Conservation (phyloP, 768 basidiomycete species). For the Kockovaella imperatae region DNA sequence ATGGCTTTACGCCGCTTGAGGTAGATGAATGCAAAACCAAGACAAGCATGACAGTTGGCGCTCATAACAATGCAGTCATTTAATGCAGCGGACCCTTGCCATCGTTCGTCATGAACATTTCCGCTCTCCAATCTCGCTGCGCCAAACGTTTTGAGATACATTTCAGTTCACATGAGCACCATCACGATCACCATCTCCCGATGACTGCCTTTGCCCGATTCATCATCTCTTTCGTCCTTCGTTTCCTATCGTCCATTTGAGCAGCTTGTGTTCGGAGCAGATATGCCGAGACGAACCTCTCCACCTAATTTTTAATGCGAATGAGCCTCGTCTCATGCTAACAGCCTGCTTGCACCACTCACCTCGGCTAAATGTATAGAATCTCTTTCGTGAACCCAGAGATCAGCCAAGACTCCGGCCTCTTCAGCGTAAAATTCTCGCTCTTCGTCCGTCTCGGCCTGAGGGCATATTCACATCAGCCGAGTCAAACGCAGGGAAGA, state of each 20-base stretch:
- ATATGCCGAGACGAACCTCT: slow-evolving; percentile 27
- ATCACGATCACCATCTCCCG: background rate
- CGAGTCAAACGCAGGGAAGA: slow-evolving; percentile 55
- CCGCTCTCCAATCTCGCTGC: too few relatives aligned
- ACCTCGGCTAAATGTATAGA: slow-evolving; percentile 43
- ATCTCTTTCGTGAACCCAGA: slow-evolving; percentile 35
- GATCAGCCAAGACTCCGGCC: slow-evolving; percentile 21
- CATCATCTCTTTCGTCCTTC: slow-evolving; percentile 3
- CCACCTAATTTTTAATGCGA: slow-evolving; percentile 20
- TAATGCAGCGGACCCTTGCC: too few relatives aligned
- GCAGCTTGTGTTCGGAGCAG: slow-evolving; percentile 13
- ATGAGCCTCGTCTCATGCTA: too few relatives aligned
- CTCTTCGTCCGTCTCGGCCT: slow-evolving; percentile 29
- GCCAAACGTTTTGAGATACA: too few relatives aligned
- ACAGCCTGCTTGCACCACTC: background rate
- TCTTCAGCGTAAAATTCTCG: slow-evolving; percentile 40
- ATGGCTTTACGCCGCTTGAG: slow-evolving; percentile 1
- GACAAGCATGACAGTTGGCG: background rate
- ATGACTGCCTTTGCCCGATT: slow-evolving; percentile 1
- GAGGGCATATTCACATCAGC: slow-evolving; percentile 58
- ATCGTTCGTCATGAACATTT: too few relatives aligned
- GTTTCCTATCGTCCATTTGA: slow-evolving; percentile 5
- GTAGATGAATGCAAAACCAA: background rate
- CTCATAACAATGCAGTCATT: too few relatives aligned
- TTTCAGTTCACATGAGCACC: too few relatives aligned